These are phyloP conservation scores for Catenaria anguillulae DNA, from an alignment of 371 early-diverging fungal genomes.

Conservation along the genomic window DNA sequence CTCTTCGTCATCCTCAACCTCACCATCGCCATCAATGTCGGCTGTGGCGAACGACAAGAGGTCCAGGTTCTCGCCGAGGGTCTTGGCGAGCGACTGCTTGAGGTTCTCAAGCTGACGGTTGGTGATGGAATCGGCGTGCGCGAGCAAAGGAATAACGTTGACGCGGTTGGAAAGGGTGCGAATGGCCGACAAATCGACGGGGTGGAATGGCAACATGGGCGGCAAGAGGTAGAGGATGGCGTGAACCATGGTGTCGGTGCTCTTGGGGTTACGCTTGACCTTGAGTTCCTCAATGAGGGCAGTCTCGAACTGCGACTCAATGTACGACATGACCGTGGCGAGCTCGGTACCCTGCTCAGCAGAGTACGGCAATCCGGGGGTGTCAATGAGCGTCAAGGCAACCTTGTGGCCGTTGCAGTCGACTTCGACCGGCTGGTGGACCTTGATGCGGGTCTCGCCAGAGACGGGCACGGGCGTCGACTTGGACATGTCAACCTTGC, in stretches of 20 bases:
- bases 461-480: constrained; percentile 1
- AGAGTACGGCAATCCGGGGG: constrained; percentile 10
- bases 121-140: constrained; percentile 10
- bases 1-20: constrained; percentile 7
- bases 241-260: constrained; percentile 8
- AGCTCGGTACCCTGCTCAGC: constrained; percentile 9
- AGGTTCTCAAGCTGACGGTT: constrained; percentile 10
- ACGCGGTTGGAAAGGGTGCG: constrained; percentile 8
- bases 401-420: constrained; percentile 6
- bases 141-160: constrained; percentile 10
- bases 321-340: constrained; percentile 8
- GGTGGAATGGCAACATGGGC: constrained; percentile 2
- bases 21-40: constrained; percentile 9
- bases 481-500: constrained; percentile 6
- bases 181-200: constrained; percentile 8
- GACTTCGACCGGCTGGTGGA: constrained; percentile 8
- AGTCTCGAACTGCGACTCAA: constrained; percentile 11
- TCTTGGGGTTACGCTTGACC: constrained; percentile 10
- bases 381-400: constrained; percentile 11
- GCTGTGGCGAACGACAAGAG: not conserved
- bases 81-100: constrained; percentile 7
- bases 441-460: constrained; percentile 4
- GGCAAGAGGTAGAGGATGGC: constrained; percentile 10
- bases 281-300: not conserved
- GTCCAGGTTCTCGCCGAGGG: not conserved